phyloP scores from a whole-genome alignment of 2,329 filamentous ascomycete genomes.

The Myrmaecium sp. region DNA sequence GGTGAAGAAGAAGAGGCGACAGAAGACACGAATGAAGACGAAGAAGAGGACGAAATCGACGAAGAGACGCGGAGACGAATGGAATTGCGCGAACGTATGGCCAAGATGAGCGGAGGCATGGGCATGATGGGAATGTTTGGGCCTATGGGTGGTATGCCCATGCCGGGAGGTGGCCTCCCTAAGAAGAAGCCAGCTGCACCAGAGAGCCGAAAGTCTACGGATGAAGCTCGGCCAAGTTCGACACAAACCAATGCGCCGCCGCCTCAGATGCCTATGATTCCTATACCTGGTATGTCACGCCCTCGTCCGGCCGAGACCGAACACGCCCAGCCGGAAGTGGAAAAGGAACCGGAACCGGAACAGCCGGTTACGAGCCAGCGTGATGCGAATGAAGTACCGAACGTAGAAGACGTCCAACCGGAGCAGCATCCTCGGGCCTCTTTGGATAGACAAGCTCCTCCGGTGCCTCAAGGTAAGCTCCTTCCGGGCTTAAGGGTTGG shows the following conservation, averaged over 20 bases:
- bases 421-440: conserved; percentile 25
- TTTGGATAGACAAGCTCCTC: conserved; percentile 19
- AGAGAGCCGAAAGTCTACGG: conserved; percentile 19
- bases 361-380: conserved; percentile 26
- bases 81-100: conserved; percentile 87
- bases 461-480: conserved; percentile 35
- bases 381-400: conserved; percentile 30
- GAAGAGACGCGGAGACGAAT: conserved; percentile 72
- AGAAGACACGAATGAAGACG: conserved; percentile 44
- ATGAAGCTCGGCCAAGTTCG: conserved; percentile 15
- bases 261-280: conserved; percentile 35
- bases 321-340: conserved; percentile 24
- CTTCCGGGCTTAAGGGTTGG: conserved; percentile 18
- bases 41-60: conserved; percentile 72
- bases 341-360: conserved; percentile 32
- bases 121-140: conserved; percentile 92
- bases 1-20: conserved; percentile 33
- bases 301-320: conserved; percentile 26
- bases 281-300: conserved; percentile 54
- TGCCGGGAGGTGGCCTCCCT: conserved; percentile 28
- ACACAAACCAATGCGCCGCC: conserved; percentile 6
- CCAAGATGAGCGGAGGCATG: conserved; percentile 96
- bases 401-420: conserved; percentile 35
- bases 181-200: conserved; percentile 26
- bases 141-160: conserved; percentile 47